Evolutionary conservation across 164 flowering plant genomes (phyloP).

Genomic region (Vitis amurensis): DNA sequence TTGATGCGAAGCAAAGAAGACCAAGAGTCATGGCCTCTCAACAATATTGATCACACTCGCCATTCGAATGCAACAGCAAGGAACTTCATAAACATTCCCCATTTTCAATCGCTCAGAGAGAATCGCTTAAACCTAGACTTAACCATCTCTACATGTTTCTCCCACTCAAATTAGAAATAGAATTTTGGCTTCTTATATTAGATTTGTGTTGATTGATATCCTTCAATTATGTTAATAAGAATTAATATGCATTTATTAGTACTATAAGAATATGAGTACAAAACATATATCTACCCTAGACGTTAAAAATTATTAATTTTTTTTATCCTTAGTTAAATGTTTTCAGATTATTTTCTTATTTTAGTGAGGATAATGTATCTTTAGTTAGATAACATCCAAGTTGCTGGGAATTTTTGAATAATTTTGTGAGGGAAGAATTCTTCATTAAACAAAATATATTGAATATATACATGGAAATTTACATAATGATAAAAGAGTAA

Average conservation of each 20-base stretch:
- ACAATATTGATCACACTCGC: not conserved
- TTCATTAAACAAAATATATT: no score
- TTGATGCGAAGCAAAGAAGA: constrained; percentile 8
- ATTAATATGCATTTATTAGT: not conserved
- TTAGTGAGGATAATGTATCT: no score
- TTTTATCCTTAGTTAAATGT: no score
- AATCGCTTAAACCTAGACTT: constrained; percentile 24
- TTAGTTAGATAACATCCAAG: no score
- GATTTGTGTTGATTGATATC: not conserved
- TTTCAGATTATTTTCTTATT: no score
- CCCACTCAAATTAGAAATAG: not conserved
- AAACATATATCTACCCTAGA: no score
- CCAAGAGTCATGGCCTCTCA: constrained; percentile 2
- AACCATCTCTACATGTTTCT: constrained; percentile 14
- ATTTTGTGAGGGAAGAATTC: no score
- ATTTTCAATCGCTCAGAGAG: not conserved
- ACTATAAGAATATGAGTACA: not conserved
- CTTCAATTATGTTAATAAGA: not conserved
- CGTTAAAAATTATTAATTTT: no score
- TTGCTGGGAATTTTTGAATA: no score
- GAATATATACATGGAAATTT: no score
- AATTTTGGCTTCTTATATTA: not conserved
- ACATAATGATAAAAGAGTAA: no score
- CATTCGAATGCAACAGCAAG: not conserved
- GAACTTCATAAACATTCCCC: not conserved